Conservation (phyloP, 2,329 filamentous ascomycete genomes). For the Huntiella omanensis region DNA sequence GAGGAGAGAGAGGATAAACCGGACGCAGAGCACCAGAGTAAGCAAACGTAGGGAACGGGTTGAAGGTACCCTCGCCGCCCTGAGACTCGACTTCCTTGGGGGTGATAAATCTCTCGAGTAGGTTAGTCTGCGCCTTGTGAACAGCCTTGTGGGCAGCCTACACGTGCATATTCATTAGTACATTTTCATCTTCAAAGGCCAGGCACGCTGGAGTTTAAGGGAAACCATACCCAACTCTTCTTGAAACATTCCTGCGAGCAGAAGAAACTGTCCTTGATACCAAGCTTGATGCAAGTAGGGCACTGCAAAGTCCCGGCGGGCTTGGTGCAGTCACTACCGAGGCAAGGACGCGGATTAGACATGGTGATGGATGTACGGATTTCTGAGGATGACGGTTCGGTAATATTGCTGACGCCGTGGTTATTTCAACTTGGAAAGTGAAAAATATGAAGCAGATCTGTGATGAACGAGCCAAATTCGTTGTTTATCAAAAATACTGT, state of each 20-base stretch:
- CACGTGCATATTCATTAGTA: not conserved
- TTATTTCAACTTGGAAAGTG: no score
- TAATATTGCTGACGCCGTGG: no score
- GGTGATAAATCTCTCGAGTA: constrained; percentile 54
- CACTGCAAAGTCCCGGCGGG: constrained; percentile 77
- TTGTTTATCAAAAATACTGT: no score
- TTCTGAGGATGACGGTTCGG: no score
- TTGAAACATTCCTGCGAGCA: constrained; percentile 99
- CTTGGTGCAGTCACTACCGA: constrained; percentile 68
- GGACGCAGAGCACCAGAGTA: constrained; percentile 71
- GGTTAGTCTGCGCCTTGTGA: constrained; percentile 53
- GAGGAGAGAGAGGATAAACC: constrained; percentile 64
- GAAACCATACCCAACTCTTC: constrained; percentile 70
- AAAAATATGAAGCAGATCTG: no score
- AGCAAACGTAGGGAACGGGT: constrained; percentile 76
- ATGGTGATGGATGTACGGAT: constrained; percentile 18
- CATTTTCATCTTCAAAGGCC: not conserved
- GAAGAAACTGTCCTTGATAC: constrained; percentile 79
- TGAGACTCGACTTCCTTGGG: constrained; percentile 79
- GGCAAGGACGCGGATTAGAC: constrained; percentile 43
- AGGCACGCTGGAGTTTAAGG: not conserved
- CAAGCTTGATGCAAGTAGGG: constrained; percentile 82
- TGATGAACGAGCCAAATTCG: no score
- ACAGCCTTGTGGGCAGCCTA: constrained; percentile 33
- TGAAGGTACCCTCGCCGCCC: constrained; percentile 75